Base-by-base conservation (phyloP, 1,139 yeast genomes). In the Pichia sp. region DNA sequence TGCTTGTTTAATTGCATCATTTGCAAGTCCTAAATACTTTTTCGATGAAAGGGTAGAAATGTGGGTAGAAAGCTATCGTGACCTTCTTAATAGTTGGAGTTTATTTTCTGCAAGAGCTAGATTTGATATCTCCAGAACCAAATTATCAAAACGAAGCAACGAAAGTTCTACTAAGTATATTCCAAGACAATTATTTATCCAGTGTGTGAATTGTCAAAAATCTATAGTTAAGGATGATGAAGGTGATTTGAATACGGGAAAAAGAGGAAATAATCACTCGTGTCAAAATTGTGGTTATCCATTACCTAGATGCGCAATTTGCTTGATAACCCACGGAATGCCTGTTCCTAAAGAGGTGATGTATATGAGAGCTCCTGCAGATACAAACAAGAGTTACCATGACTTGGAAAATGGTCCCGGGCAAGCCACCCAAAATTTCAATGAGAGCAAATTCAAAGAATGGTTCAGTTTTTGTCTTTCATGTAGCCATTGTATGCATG, bases 401-500 rank as follows among this genome's bases (percentile, higher is more conserved):
- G 34, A 19, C 33, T 11, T 25, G 7, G 12, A 7, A 20, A 8
- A 10, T 15, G 35, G 38, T 14, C 50, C n/a, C n/a, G n/a, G n/a
- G n/a, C n/a, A 39, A 17, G 12, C 41, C 9, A 38, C 40, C 28
- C 25, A 35, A 42, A 24, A 47, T 14, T 26, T 18, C 14, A 28
- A 38, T 21, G 54, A 52, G 26, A 42, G 64, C 34, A 65, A 66
- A 44, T 73, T 77, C 56, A 62, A 71, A 45, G 77, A 79, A 49
- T 79, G 95, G 95, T 88, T 91, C 51, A 84, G 93, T 50, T 86
- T 86, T 61, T 91, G 98, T 57, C 66, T 91, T 49, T 77, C 81
- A 22, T 91, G 97, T 59, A 85, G 83, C 57, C 97, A 91, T 56
- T 96, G 96, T 1, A 79, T 82, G 72, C 98, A 91, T 63, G 89